A percentile compares a stretch with the other conserved stretches of the same genome.
These are phyloP conservation scores for Suhomyces xylopsoci DNA, from an alignment of 805 yeast genomes.

Conservation along the genomic window DNA sequence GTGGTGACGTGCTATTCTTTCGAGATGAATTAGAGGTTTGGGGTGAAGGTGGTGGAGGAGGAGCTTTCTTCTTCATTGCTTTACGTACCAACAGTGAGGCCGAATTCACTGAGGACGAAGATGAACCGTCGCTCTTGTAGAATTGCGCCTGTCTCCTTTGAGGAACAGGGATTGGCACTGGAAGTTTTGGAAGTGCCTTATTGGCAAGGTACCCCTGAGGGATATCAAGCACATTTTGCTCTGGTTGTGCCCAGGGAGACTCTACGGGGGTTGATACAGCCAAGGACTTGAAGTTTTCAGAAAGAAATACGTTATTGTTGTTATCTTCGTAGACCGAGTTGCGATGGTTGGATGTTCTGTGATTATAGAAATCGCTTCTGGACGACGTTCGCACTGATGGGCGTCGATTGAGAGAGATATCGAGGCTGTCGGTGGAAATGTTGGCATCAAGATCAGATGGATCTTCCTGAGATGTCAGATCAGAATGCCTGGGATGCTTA, in stretches of 20 bases:
- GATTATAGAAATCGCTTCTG: constrained; percentile 34
- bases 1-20: constrained; percentile 14
- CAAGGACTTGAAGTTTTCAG: constrained; percentile 3
- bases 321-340: constrained; percentile 14
- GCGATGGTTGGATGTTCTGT: constrained; percentile 4
- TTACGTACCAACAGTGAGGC: constrained; percentile 22
- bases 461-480: background rate
- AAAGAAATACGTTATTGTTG: constrained; percentile 28
- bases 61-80: constrained; percentile 33
- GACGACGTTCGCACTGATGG: constrained; percentile 37
- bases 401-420: constrained; percentile 24
- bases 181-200: constrained; percentile 18
- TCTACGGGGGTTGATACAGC: background rate
- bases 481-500: background rate
- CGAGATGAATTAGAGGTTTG: constrained; percentile 9
- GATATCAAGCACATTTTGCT: constrained; percentile 24
- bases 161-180: constrained; percentile 10
- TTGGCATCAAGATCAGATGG: constrained; percentile 9
- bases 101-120: constrained; percentile 18
- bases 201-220: constrained; percentile 30
- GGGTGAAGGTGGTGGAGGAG: constrained; percentile 46
- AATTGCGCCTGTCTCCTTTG: constrained; percentile 1
- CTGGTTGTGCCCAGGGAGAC: background rate
- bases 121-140: constrained; percentile 8
- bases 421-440: constrained; percentile 17